Percentiles rank a stretch among this genome's conserved stretches.
phyloP scores from a whole-genome alignment of 2,329 filamentous ascomycete genomes.

The Chaetomiaceae sp. region DNA sequence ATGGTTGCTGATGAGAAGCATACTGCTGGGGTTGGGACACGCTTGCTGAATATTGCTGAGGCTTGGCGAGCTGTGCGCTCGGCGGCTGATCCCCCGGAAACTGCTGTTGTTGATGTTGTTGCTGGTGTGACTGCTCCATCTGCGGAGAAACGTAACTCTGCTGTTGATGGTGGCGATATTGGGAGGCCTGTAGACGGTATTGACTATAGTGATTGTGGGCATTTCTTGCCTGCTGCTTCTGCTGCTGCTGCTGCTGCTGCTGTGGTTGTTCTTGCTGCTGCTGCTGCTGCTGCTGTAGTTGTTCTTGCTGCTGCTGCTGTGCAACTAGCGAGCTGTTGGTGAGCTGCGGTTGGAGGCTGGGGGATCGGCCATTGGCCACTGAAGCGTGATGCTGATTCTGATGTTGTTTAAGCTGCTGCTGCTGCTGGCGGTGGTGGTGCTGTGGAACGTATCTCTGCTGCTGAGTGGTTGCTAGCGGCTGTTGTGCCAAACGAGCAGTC shows the following conservation, averaged over 20 bases:
- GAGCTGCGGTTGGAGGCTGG: slow-evolving; percentile 19
- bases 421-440: slow-evolving; percentile 16
- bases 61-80: slow-evolving; percentile 8
- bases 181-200: slow-evolving; percentile 14
- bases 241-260: not conserved
- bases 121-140: slow-evolving; percentile 21
- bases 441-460: slow-evolving; percentile 9
- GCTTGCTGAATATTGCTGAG: slow-evolving; percentile 19
- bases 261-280: slow-evolving; percentile 15
- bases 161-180: slow-evolving; percentile 21
- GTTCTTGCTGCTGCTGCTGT: too few species aligned
- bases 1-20: slow-evolving; percentile 20
- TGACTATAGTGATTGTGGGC: slow-evolving; percentile 18
- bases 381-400: slow-evolving; percentile 19
- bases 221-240: slow-evolving; percentile 19
- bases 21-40: slow-evolving; percentile 19
- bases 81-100: slow-evolving; percentile 16
- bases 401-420: slow-evolving; percentile 22
- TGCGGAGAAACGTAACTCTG: slow-evolving; percentile 17
- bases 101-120: slow-evolving; percentile 18
- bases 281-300: not conserved
- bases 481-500: slow-evolving; percentile 16
- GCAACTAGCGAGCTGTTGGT: slow-evolving; percentile 19
- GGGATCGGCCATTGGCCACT: slow-evolving; percentile 18
- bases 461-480: slow-evolving; percentile 10